Evolutionary conservation across 495 filamentous ascomycete genomes (phyloP), one percentile per base, ranked within the genome.

Genomic region (Aspergillus indologenus): DNA sequence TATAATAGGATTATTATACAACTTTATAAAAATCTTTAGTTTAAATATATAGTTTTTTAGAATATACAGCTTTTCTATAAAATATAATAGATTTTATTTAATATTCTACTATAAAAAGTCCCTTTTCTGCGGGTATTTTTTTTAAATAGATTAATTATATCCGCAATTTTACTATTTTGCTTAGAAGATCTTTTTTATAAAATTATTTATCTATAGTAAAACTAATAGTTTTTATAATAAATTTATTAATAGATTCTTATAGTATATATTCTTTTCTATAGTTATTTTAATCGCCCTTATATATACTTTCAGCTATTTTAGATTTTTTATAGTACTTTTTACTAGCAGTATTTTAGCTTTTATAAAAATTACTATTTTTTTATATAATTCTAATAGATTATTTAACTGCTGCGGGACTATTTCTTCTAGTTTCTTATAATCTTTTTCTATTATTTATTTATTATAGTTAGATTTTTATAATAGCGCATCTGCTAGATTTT

Each of bases 401-500:
- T 22, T 22, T 24, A 48, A 22, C 23, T 23, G 23, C 18, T 48
- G 12, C 23, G 23, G 18, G 23, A 48, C 9, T 48, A 48, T 15
- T 23, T 12, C 23, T 22, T 24, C 20, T 23, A 48, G 9, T 23
- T 48, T 48, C 15, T 24, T 48, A 20, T 48, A 48, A 7, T 48
- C 18, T 48, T 48, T 22, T 48, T 22, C 18, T 21, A 48, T 48
- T 23, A 24, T 22, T 24, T 48, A n/a, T 24, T 21, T 23, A 40
- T 48, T 48, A 48, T 48, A 48, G 17, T 48, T 8, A n/a, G 9
- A 19, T 22, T 24, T n/a, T 48, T 48, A 48, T 48, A 48, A 48
- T 22, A 48, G 18, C 23, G 23, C 23, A 48, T 24, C 6, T 48
- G 23, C 23, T 23, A 12, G 17, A 48, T 21, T 48, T 24, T 21